These are phyloP conservation scores for Talaromyces sp. DNA, from an alignment of 2,329 filamentous ascomycete species.

Conservation along the genomic window DNA sequence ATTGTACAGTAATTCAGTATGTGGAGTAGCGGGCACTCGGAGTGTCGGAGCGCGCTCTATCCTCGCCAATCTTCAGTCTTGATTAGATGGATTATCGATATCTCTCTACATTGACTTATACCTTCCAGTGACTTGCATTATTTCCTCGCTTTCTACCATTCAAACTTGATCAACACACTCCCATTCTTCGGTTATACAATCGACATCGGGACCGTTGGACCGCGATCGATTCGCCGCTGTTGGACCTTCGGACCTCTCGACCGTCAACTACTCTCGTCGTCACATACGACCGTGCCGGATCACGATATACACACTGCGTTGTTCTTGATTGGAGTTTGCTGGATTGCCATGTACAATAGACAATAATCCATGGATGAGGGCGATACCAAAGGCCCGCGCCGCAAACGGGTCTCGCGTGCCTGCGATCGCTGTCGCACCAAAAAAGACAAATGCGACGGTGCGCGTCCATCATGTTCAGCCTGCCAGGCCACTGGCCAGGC, in stretches of 20 bases:
- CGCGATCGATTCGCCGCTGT: neutral
- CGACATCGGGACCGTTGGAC: neutral
- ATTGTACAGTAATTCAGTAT: too few relatives aligned
- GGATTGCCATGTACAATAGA: slow-evolving; percentile 28
- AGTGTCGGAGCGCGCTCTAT: neutral
- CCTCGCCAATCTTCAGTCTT: neutral
- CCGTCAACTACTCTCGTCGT: neutral
- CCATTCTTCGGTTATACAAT: too few relatives aligned
- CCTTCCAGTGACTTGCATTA: too few relatives aligned
- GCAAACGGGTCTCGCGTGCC: slow-evolving; percentile 46
- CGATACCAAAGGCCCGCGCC: slow-evolving; percentile 36
- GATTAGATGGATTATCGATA: neutral
- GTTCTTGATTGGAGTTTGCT: neutral
- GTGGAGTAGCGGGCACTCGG: neutral
- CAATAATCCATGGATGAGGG: slow-evolving; percentile 37
- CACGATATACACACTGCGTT: neutral
- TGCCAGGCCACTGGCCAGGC: slow-evolving; percentile 39
- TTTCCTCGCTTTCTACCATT: too few relatives aligned
- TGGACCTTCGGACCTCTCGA: neutral
- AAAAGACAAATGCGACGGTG: slow-evolving; percentile 47
- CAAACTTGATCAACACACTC: too few relatives aligned
- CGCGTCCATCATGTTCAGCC: slow-evolving; percentile 42
- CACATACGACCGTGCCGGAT: neutral
- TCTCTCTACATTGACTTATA: too few relatives aligned
- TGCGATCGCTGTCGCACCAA: slow-evolving; percentile 47